Percentiles rank a stretch among this genome's conserved stretches.
Conservation (phyloP, 2,329 filamentous ascomycete genomes). For the Xylaria sp. region DNA sequence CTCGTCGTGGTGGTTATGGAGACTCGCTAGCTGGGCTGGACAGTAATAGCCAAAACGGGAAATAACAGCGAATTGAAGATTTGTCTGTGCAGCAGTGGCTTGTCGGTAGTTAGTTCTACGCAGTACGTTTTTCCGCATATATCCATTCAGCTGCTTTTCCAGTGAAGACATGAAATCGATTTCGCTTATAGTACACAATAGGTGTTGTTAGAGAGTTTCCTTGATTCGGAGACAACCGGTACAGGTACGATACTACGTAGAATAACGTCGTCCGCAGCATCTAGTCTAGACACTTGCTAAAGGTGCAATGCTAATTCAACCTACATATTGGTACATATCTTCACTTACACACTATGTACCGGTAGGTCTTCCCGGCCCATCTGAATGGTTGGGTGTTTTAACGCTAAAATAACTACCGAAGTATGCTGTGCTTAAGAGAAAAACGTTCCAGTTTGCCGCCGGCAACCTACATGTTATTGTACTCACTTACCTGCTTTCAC, state of each 20-base stretch:
- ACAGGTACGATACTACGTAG: not conserved
- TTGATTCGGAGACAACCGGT: not conserved
- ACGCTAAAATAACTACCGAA: constrained; percentile 36
- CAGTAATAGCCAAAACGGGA: constrained; percentile 22
- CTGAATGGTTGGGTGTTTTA: constrained; percentile 13
- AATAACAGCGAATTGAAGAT: constrained; percentile 25
- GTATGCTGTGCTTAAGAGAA: constrained; percentile 27
- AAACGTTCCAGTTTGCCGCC: constrained; percentile 27
- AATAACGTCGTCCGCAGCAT: not conserved
- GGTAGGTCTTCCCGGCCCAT: not conserved
- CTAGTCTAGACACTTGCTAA: constrained; percentile 1
- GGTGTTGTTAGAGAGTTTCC: not conserved
- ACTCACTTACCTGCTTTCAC: not conserved
- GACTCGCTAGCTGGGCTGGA: not conserved
- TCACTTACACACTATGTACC: not conserved
- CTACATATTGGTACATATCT: not conserved
- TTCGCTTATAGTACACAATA: not conserved
- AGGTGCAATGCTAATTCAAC: constrained; percentile 14
- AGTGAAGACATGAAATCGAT: not conserved
- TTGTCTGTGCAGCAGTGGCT: constrained; percentile 2
- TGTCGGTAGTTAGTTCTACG: not conserved
- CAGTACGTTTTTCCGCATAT: not conserved
- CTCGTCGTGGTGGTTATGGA: not conserved
- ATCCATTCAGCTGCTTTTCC: not conserved
- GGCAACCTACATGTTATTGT: constrained; percentile 15